These are phyloP conservation scores for Ascochyta koolunga DNA, from an alignment of 2,329 filamentous ascomycete species.

Conservation along the genomic window DNA sequence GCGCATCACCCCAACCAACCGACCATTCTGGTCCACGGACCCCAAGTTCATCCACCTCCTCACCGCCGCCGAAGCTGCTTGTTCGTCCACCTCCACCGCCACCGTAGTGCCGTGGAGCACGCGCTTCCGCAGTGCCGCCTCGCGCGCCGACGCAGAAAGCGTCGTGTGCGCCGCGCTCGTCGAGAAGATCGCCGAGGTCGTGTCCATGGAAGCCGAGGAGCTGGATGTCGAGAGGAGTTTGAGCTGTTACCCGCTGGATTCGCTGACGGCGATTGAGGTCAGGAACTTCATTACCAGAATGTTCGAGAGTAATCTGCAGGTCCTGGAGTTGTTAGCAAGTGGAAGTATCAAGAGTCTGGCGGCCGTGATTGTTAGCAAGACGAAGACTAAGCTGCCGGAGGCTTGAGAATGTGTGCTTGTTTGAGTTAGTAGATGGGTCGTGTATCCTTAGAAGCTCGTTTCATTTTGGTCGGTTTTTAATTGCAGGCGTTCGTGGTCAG, in stretches of 20 bases:
- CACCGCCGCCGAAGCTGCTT: constrained; percentile 27
- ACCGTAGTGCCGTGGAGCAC: constrained; percentile 29
- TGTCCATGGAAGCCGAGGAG: constrained; percentile 33
- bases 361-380: background rate
- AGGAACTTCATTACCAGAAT: constrained; percentile 40
- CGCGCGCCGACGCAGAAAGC: constrained; percentile 28
- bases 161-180: constrained; percentile 30
- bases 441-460: too few relatives aligned
- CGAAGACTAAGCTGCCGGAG: background rate
- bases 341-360: constrained; percentile 5
- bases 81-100: constrained; percentile 13
- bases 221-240: constrained; percentile 31
- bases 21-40: constrained; percentile 37
- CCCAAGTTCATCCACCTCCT: constrained; percentile 35
- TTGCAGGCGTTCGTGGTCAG: too few relatives aligned
- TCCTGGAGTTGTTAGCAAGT: constrained; percentile 61
- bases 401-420: background rate
- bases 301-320: constrained; percentile 60
- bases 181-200: constrained; percentile 35
- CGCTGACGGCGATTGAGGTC: constrained; percentile 40
- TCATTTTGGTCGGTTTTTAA: too few relatives aligned
- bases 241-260: constrained; percentile 35
- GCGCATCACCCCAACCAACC: constrained; percentile 28
- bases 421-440: background rate
- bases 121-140: constrained; percentile 28